Conservation (phyloP, 148 eudicot species). For the Silene conica region DNA sequence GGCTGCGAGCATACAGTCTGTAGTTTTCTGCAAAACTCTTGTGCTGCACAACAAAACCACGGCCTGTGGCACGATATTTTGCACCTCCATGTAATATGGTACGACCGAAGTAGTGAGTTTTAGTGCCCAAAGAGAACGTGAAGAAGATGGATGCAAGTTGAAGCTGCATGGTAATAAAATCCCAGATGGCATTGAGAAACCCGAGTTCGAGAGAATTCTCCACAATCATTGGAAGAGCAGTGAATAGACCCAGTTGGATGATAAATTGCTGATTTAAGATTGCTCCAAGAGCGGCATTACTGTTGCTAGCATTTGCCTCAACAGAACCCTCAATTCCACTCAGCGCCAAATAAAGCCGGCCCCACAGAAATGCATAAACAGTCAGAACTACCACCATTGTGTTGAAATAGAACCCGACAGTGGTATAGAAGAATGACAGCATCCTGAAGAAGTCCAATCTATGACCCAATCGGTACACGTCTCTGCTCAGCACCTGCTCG, state of each 20-base stretch:
- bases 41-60: conserved; percentile 95
- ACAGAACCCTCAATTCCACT: conserved; percentile 72
- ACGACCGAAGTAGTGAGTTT: conserved; percentile 85
- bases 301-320: conserved; percentile 29
- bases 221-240: conserved; percentile 88
- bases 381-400: conserved; percentile 81
- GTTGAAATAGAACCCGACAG: conserved; percentile 85
- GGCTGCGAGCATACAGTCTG: conserved; percentile 78
- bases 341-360: conserved; percentile 73
- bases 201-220: conserved; percentile 87
- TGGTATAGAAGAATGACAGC: conserved; percentile 83
- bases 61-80: conserved; percentile 87
- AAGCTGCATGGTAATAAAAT: conserved; percentile 83
- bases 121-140: conserved; percentile 89
- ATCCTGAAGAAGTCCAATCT: conserved; percentile 85
- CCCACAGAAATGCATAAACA: conserved; percentile 89
- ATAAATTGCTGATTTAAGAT: conserved; percentile 83
- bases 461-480: conserved; percentile 86
- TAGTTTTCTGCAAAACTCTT: conserved; percentile 82
- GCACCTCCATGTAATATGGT: conserved; percentile 95
- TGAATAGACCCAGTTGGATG: conserved; percentile 77
- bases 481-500: conserved; percentile 85
- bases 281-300: conserved; percentile 68
- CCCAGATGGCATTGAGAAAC: conserved; percentile 78
- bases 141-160: conserved; percentile 81